These are phyloP conservation scores for Solanum virginianum DNA, from an alignment of 257 asterid genomes.

Conservation along the genomic window DNA sequence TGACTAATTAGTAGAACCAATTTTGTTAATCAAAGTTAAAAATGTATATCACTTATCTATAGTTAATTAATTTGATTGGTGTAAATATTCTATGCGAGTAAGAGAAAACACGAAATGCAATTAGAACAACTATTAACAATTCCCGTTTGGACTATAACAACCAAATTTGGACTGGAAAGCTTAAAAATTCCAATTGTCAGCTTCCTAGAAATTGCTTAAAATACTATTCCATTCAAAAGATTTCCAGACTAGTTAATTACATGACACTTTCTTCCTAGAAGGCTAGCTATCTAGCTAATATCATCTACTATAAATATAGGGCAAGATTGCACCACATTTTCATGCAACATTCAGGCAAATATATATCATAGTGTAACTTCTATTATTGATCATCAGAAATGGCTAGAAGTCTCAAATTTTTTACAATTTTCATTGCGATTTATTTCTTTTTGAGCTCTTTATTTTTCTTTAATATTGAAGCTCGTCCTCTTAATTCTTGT, in stretches of 20 bases:
- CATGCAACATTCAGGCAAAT: not conserved
- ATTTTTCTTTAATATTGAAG: not conserved
- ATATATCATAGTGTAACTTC: not conserved
- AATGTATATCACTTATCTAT: not conserved
- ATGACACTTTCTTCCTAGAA: not conserved
- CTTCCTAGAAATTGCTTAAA: not conserved
- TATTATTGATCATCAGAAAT: not conserved
- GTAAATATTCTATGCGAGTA: not conserved
- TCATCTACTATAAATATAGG: not conserved
- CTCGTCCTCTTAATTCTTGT: not conserved
- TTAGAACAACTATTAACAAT: not conserved
- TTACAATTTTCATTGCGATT: not conserved
- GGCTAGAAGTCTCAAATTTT: not conserved
- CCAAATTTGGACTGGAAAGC: not conserved
- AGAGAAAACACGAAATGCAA: not conserved
- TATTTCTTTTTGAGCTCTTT: not conserved
- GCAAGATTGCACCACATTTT: not conserved
- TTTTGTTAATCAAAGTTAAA: not conserved
- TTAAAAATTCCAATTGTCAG: not conserved
- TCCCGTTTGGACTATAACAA: not conserved
- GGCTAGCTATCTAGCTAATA: not conserved
- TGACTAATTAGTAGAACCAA: not conserved
- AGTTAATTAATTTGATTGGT: too few relatives aligned
- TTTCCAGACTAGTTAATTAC: not conserved
- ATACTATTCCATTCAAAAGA: not conserved